A percentile compares a stretch with the other conserved stretches of the same genome.
These are phyloP conservation scores for Mucor irregularis DNA, from an alignment of 371 early-diverging fungal genomes.

Conservation along the genomic window DNA sequence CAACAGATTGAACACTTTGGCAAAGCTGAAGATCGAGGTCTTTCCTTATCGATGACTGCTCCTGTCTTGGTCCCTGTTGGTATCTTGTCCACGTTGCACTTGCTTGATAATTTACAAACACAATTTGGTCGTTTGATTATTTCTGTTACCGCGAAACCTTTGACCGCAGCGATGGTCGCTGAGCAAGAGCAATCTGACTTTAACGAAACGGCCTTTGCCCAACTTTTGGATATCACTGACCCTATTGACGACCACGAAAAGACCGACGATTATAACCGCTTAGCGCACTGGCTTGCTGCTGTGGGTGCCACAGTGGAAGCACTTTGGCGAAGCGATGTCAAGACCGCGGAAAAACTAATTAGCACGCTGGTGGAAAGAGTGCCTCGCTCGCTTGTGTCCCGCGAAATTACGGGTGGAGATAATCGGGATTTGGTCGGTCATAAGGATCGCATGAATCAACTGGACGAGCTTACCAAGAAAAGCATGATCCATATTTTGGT, in stretches of 20 bases:
- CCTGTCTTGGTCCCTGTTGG: constrained; percentile 32
- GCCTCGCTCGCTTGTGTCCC: constrained; percentile 25
- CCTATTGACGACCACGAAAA: constrained; percentile 7
- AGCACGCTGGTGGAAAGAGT: constrained; percentile 12
- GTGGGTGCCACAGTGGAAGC: constrained; percentile 42
- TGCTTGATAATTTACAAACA: constrained; percentile 38
- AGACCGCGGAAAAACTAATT: constrained; percentile 21
- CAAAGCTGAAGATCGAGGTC: constrained; percentile 9
- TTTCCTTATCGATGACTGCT: constrained; percentile 31
- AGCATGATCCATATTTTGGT: constrained; percentile 23
- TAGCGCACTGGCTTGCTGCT: constrained; percentile 39
- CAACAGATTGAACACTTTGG: constrained; percentile 26
- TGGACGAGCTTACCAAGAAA: constrained; percentile 24
- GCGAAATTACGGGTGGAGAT: constrained; percentile 12
- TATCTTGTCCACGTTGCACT: constrained; percentile 33
- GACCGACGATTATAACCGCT: constrained; percentile 21
- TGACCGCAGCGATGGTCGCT: constrained; percentile 7
- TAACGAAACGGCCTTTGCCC: constrained; percentile 29
- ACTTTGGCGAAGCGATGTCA: constrained; percentile 33
- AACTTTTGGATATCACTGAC: constrained; percentile 27
- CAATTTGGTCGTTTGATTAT: constrained; percentile 38
- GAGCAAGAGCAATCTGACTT: constrained; percentile 15
- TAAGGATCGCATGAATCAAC: constrained; percentile 22
- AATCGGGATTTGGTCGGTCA: constrained; percentile 12
- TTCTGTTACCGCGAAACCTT: constrained; percentile 30